These are phyloP conservation scores for Amphicarpaea edgeworthii DNA, from an alignment of 306 rosid genomes.

Conservation along the genomic window DNA sequence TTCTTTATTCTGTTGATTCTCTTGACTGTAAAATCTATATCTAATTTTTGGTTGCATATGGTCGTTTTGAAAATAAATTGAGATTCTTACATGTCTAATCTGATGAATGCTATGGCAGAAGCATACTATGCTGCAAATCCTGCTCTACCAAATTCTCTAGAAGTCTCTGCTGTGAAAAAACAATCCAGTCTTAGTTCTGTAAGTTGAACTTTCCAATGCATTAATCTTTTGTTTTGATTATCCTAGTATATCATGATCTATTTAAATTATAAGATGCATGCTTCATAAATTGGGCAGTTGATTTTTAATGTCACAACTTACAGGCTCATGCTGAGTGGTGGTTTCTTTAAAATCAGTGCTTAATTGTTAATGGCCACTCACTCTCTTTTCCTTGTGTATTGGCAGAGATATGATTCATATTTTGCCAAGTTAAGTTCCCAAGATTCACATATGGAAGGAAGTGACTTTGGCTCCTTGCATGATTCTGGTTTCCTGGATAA, in stretches of 20 bases:
- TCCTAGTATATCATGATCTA: not conserved
- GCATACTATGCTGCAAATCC: constrained; percentile 60
- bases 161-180: constrained; percentile 61
- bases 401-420: constrained; percentile 70
- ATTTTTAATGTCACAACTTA: not conserved
- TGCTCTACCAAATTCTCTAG: constrained; percentile 59
- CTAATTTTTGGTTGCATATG: constrained; percentile 15
- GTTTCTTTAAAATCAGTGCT: constrained; percentile 1
- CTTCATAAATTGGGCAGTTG: constrained; percentile 14
- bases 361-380: constrained; percentile 28
- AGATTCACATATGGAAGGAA: constrained; percentile 67
- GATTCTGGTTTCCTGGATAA: constrained; percentile 65
- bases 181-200: constrained; percentile 68
- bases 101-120: constrained; percentile 65
- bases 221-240: constrained; percentile 31
- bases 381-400: constrained; percentile 39
- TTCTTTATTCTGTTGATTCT: not conserved
- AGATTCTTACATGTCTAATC: constrained; percentile 47
- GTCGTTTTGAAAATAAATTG: constrained; percentile 28
- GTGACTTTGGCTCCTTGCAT: constrained; percentile 55
- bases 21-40: not conserved
- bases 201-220: constrained; percentile 58
- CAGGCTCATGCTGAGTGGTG: not conserved
- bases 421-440: constrained; percentile 67
- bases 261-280: constrained; percentile 18